A percentile compares a stretch with the other conserved stretches of the same genome.
Evolutionary conservation across 2,329 filamentous ascomycete genomes (phyloP).

Genomic region (Sporothrix humicola): DNA sequence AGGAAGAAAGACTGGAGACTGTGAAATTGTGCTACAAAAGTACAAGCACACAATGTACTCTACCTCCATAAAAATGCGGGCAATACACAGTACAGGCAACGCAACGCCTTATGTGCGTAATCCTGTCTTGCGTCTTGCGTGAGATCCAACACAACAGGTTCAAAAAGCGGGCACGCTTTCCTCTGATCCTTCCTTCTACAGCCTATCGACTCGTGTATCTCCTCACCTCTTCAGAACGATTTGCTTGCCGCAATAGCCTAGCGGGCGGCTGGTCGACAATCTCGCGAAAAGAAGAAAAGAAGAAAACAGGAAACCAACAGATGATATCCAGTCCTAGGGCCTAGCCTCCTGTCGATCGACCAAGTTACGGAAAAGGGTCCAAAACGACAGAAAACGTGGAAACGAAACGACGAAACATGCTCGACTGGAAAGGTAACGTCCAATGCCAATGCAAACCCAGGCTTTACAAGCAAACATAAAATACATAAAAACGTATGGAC

Average conservation of each 20-base stretch:
- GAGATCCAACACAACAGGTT: neutral
- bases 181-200: neutral
- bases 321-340: neutral
- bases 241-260: conserved; percentile 10
- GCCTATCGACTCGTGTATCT: no score
- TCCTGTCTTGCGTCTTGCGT: neutral
- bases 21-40: neutral
- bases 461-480: no score
- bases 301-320: neutral
- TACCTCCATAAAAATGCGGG: neutral
- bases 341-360: conserved; percentile 20
- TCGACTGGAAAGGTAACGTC: neutral
- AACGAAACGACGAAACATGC: neutral
- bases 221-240: neutral
- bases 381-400: neutral
- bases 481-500: no score
- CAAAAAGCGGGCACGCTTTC: conserved; percentile 3
- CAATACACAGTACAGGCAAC: neutral
- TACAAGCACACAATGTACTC: neutral
- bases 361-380: neutral
- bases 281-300: neutral
- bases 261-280: neutral
- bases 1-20: neutral
- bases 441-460: neutral
- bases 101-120: conserved; percentile 5